Evolutionary conservation across 164 flowering plant genomes (phyloP).

Genomic region (Litsea cubeba): DNA sequence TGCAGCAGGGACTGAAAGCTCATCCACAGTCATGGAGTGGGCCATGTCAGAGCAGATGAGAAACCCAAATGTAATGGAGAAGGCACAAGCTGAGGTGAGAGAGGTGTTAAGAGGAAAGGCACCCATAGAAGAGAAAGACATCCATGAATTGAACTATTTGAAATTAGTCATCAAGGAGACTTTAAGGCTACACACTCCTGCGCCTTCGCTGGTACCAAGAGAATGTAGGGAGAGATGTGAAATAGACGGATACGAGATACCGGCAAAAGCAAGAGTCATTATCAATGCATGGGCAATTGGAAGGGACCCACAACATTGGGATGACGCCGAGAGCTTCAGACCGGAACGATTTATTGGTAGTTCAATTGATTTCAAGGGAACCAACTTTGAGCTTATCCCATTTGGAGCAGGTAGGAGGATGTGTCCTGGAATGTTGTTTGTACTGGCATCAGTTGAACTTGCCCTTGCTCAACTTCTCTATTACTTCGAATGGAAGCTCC

Average conservation of each 20-base stretch:
- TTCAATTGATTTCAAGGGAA: conserved; percentile 19
- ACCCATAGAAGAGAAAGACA: conserved; percentile 6
- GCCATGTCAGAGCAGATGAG: conserved; percentile 8
- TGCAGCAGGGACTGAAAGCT: conserved; percentile 6
- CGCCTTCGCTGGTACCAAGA: conserved; percentile 30
- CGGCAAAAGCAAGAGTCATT: conserved; percentile 23
- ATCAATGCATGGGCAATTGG: conserved; percentile 25
- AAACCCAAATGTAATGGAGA: conserved; percentile 8
- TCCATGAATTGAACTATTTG: background rate
- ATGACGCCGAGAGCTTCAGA: conserved; percentile 23
- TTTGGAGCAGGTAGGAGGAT: conserved; percentile 9
- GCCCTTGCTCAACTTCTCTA: conserved; percentile 4
- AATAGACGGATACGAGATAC: conserved; percentile 24
- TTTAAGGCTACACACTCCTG: conserved; percentile 39
- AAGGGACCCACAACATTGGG: conserved; percentile 27
- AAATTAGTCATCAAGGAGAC: conserved; percentile 23
- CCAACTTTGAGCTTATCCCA: background rate
- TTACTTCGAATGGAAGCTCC: conserved; percentile 8
- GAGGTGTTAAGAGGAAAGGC: background rate
- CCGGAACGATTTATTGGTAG: conserved; percentile 32
- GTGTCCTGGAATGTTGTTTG: conserved; percentile 3
- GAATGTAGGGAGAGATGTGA: conserved; percentile 21
- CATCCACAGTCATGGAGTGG: conserved; percentile 6
- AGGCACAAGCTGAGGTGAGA: conserved; percentile 10
- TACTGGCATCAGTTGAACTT: background rate